A percentile compares a stretch with the other conserved stretches of the same genome.
Evolutionary conservation across 2,329 filamentous ascomycete genomes (phyloP).

Genomic region (Sporothrix curviconia): DNA sequence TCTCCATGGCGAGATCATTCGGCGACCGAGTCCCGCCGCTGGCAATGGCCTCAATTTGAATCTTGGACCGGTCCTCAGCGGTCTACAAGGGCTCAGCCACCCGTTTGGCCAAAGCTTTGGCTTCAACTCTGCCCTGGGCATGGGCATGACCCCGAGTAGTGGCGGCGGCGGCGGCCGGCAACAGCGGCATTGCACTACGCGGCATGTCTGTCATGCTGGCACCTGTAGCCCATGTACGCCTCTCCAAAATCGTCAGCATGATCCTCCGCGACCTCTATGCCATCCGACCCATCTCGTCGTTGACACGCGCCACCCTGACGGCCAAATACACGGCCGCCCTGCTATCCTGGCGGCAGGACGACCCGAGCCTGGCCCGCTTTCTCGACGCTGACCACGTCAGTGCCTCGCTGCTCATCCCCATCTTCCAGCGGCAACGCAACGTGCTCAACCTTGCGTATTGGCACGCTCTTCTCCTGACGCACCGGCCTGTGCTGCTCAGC

Average conservation of each 20-base stretch:
- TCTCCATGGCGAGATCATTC: neutral
- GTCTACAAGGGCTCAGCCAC: too few relatives aligned
- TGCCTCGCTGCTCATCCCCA: conserved; percentile 6
- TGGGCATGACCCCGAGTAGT: neutral
- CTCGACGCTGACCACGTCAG: conserved; percentile 31
- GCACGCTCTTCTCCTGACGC: conserved; percentile 35
- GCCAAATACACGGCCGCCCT: conserved; percentile 27
- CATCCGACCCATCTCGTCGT: conserved; percentile 28
- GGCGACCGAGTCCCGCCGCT: neutral
- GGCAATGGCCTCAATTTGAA: too few relatives aligned
- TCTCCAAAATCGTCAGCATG: conserved; percentile 30
- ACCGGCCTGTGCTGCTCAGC: conserved; percentile 33
- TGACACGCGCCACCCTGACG: conserved; percentile 23
- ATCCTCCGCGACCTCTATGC: conserved; percentile 32
- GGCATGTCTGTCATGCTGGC: conserved; percentile 11
- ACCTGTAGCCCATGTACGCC: conserved; percentile 13
- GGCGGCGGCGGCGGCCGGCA: neutral
- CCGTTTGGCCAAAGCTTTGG: neutral
- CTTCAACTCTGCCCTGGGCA: neutral
- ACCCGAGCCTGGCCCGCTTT: conserved; percentile 26
- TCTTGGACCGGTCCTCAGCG: neutral
- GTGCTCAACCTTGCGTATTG: conserved; percentile 37
- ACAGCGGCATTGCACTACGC: neutral
- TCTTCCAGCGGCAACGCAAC: conserved; percentile 30
- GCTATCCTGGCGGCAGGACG: conserved; percentile 27